Evolutionary conservation across 106 monocot genomes (phyloP), one percentile per base, ranked within the genome.

Genomic region (Dendrobium chrysotoxum): DNA sequence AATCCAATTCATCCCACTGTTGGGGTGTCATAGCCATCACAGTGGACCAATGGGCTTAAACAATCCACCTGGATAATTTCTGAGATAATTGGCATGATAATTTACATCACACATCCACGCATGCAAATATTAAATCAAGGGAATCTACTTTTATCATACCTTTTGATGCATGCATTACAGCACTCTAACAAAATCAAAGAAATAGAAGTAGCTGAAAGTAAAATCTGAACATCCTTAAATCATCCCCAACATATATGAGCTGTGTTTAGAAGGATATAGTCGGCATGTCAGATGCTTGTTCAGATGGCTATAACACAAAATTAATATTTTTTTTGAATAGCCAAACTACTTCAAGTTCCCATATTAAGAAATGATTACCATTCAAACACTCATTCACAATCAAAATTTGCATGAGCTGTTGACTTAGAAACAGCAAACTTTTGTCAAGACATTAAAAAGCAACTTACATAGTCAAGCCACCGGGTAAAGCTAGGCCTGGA

Each of bases 391-490:
- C 50, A 64, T 26, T 64, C 13, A 64, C n/a, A 8, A 23, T n/a
- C 64, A 64, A 64, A 64, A 25, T 64, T 64, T 64, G 26, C 26
- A 64, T 7, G 64, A 64, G 25, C n/a, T 26, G 10, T 64, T 26
- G n/a, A 6, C 10, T 26, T 6, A 64, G 25, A 64, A 61, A 64
- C 26, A 64, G 25, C 64, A 8, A 8, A 5, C 26, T 25, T 7
- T 23, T 8, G 25, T 65, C 8, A 26, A 65, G 26, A 61, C 26
- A 65, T 25, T 26, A 25, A 65, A 64, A 65, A 25, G n/a, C 7
- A 65, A 65, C 64, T 65, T 65, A 65, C 64, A 26, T 7, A 65
- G 64, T 65, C 64, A 23, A 65, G 64, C 64, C 64, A 65, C 23
- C 64, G 64, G 64, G n/a, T 1, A 25, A 65, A 65, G 64, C 25